A percentile compares a stretch with the other conserved stretches of the same genome.
Evolutionary conservation across 1,139 yeast species (phyloP).

Genomic region (Groenewaldozyma sp.): DNA sequence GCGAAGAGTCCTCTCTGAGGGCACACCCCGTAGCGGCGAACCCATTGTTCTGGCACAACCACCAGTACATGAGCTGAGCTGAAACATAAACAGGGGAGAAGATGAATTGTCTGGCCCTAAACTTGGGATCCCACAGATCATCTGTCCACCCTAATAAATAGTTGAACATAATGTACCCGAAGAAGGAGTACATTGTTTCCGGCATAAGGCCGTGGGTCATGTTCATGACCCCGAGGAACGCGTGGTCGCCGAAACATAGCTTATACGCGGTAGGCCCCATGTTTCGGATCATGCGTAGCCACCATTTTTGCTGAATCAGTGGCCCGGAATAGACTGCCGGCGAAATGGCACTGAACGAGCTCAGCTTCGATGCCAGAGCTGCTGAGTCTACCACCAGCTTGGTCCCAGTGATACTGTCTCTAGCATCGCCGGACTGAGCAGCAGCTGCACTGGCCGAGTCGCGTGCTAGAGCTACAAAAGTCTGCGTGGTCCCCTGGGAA

Average conservation of each 20-base stretch:
- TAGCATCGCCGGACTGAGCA: not conserved
- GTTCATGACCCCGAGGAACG: slow-evolving; percentile 29
- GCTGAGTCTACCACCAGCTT: slow-evolving; percentile 22
- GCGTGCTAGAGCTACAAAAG: slow-evolving; percentile 48
- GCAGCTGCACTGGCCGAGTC: slow-evolving; percentile 29
- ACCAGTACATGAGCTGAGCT: slow-evolving; percentile 80
- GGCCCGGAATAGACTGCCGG: slow-evolving; percentile 90
- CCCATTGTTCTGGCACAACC: slow-evolving; percentile 49
- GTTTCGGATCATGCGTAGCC: slow-evolving; percentile 36
- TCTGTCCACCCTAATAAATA: slow-evolving; percentile 84
- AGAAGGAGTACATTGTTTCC: slow-evolving; percentile 43
- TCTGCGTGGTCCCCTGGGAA: slow-evolving; percentile 89
- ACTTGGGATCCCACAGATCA: slow-evolving; percentile 57
- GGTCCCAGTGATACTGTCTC: not conserved
- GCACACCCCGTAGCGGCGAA: slow-evolving; percentile 47
- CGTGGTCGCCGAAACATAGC: slow-evolving; percentile 44
- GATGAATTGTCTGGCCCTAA: slow-evolving; percentile 64
- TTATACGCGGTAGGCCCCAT: slow-evolving; percentile 20
- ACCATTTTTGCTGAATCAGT: slow-evolving; percentile 41
- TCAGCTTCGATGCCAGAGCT: slow-evolving; percentile 40
- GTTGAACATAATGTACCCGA: slow-evolving; percentile 73
- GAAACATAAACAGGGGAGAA: slow-evolving; percentile 84
- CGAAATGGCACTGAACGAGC: slow-evolving; percentile 65
- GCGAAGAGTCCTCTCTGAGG: slow-evolving; percentile 35
- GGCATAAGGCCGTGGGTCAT: slow-evolving; percentile 32